Evolutionary conservation across 495 filamentous ascomycete genomes (phyloP), one percentile per base, ranked within the genome.

Genomic region (Penicillium salamii): DNA sequence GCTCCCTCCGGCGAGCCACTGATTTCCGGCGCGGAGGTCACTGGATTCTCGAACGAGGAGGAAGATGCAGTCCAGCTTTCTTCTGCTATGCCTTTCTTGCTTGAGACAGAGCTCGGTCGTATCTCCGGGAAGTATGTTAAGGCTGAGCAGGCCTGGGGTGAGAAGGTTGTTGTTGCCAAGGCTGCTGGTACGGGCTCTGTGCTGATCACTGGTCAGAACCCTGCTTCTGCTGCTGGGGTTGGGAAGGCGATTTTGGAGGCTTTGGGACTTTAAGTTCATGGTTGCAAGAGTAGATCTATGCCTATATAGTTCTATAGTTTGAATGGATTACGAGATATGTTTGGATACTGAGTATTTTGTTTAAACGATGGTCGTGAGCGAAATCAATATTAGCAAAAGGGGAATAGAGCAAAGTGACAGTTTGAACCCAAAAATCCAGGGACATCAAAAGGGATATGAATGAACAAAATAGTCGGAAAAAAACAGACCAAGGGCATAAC

Each of bases 151-250:
- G 65, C 72, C 6, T 89, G 77, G 79, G 80, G 54, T 0, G 70
- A 68, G 63, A 78, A 85, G 63, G 81, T 89, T 11, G 75, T 81
- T 20, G 76, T 83, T 23, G 76, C 77, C 36, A 67, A 67, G 58
- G 55, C 61, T 3, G 52, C 55, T 38, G 67, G 59, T 15, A 33
- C 62, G 20, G 70, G 66, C 1, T 61, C 83, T 0, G 71, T 68
- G 55, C 46, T 91, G 45, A 85, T 91, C 50, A 90, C 87, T 2
- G 87, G 87, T 0, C 86, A 91, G 72, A 91, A 90, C 55, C 87
- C 87, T 13, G 78, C 76, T 7, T 84, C 80, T 61, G 85, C 84
- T 11, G 72, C 68, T 21, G 75, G 61, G 0, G 69, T 90, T 38
- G 86, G 77, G 0, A 74, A 85, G 68, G 75, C 57, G 15, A 61